phyloP scores from a whole-genome alignment of 208 protist species.

The Jaenimonas drosophilae region DNA sequence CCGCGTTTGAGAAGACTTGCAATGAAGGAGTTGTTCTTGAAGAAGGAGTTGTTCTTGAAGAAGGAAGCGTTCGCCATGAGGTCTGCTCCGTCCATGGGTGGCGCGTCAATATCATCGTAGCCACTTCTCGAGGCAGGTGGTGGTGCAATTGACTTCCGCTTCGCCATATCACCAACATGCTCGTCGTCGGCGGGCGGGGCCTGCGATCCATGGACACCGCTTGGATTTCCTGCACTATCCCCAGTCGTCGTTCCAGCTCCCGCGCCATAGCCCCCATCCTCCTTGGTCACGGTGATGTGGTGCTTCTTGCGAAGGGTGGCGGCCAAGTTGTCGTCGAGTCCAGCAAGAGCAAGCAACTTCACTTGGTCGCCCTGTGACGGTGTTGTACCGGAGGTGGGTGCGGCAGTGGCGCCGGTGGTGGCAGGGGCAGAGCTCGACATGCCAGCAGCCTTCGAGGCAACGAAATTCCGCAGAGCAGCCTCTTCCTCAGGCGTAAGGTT shows the following conservation, averaged over 20 bases:
- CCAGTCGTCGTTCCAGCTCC: background rate
- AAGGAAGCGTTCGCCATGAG: conserved; percentile 28
- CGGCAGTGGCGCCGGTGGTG: conserved; percentile 5
- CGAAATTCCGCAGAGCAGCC: conserved; percentile 43
- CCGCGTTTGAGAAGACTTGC: too few relatives aligned
- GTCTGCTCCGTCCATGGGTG: conserved; percentile 7
- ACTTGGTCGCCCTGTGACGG: conserved; percentile 21
- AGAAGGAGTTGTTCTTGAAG: conserved; percentile 41
- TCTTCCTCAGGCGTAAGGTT: conserved; percentile 67
- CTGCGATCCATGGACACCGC: background rate
- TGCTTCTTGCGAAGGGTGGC: conserved; percentile 59
- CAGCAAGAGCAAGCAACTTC: conserved; percentile 28
- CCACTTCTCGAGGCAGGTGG: background rate
- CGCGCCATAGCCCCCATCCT: conserved; percentile 6
- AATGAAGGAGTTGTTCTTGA: conserved; percentile 30
- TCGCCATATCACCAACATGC: background rate
- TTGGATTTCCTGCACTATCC: background rate
- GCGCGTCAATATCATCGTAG: background rate
- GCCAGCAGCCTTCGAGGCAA: conserved; percentile 11
- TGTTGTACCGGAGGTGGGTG: background rate
- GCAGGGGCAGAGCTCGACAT: background rate
- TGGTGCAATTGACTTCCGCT: background rate
- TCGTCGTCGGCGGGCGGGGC: background rate
- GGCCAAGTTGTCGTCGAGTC: conserved; percentile 37
- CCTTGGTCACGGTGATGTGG: conserved; percentile 21